Evolutionary conservation across 352 stramenopile genomes (phyloP).

Genomic region (Phytopythium cucurbitacearum): DNA sequence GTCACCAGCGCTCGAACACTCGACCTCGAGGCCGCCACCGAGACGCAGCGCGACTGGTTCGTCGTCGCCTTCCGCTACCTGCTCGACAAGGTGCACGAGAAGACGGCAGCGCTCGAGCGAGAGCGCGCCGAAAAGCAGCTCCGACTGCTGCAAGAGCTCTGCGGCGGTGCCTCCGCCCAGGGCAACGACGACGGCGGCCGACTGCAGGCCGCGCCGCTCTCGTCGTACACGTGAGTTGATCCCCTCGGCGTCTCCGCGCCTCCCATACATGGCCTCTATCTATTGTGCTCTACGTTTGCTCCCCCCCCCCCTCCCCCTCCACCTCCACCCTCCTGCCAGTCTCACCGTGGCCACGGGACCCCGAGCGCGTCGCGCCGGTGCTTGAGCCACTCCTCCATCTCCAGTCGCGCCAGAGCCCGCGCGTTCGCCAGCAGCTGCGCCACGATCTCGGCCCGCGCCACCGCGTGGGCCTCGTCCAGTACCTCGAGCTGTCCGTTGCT

Average conservation of each 20-base stretch:
- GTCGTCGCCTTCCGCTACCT: slow-evolving; percentile 84
- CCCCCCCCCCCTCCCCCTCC: no score
- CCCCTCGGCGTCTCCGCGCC: no score
- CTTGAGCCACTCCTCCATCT: slow-evolving; percentile 73
- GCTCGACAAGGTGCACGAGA: slow-evolving; percentile 83
- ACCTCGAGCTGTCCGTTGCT: slow-evolving; percentile 80
- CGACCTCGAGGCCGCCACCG: slow-evolving; percentile 70
- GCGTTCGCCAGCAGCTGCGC: slow-evolving; percentile 56
- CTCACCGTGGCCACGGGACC: slow-evolving; percentile 8
- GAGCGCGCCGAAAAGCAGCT: slow-evolving; percentile 77
- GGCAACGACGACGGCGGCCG: slow-evolving; percentile 13
- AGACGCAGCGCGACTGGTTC: slow-evolving; percentile 80
- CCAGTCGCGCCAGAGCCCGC: slow-evolving; percentile 51
- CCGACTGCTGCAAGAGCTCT: slow-evolving; percentile 73
- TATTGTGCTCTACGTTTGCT: slow-evolving; percentile 14
- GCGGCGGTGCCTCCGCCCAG: slow-evolving; percentile 18
- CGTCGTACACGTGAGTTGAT: slow-evolving; percentile 3
- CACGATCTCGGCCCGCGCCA: slow-evolving; percentile 53
- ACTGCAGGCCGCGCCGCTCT: slow-evolving; percentile 1
- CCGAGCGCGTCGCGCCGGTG: slow-evolving; percentile 59
- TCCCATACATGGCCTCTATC: slow-evolving; percentile 7
- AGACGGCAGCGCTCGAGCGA: slow-evolving; percentile 67
- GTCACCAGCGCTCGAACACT: slow-evolving; percentile 58
- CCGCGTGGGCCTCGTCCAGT: slow-evolving; percentile 55
- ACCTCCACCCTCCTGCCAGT: no score